Evolutionary conservation across 1,284 basidiomycete species (phyloP).

Genomic region (Tilletia indica): DNA sequence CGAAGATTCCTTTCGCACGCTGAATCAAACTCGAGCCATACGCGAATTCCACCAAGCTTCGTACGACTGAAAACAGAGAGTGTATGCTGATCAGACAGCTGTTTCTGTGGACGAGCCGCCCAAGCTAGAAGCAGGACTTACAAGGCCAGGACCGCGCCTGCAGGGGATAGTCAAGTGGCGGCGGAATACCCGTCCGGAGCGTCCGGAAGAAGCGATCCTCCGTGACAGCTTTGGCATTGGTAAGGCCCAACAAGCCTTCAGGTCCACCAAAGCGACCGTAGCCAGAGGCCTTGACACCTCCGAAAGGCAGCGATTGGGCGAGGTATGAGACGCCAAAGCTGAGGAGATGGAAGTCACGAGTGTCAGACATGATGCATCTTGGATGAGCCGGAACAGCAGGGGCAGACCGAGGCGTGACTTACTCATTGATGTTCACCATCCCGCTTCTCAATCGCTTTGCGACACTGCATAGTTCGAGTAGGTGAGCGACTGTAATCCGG

Average conservation of each 20-base stretch:
- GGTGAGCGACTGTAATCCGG: neutral
- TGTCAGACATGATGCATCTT: no score
- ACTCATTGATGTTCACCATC: constrained; percentile 85
- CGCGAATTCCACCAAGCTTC: constrained; percentile 19
- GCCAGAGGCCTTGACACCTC: constrained; percentile 69
- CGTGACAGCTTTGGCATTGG: constrained; percentile 81
- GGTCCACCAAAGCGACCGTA: constrained; percentile 63
- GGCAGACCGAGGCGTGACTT: neutral
- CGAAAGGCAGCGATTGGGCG: constrained; percentile 91
- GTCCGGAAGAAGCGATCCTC: constrained; percentile 78
- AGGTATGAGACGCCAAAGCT: constrained; percentile 79
- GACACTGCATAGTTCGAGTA: constrained; percentile 59
- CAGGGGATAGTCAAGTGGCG: constrained; percentile 55
- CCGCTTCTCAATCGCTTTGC: constrained; percentile 80
- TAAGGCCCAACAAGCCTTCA: constrained; percentile 82
- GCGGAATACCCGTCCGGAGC: constrained; percentile 79
- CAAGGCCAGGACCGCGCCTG: neutral
- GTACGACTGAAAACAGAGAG: constrained; percentile 9
- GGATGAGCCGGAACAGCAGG: neutral
- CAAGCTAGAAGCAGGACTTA: constrained; percentile 1
- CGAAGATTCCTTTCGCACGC: constrained; percentile 10
- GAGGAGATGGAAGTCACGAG: neutral
- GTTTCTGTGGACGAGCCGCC: neutral
- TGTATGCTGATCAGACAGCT: neutral
- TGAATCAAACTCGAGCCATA: constrained; percentile 16